phyloP scores from a whole-genome alignment of 352 stramenopile genomes.

The Phytophthora ohioensis region DNA sequence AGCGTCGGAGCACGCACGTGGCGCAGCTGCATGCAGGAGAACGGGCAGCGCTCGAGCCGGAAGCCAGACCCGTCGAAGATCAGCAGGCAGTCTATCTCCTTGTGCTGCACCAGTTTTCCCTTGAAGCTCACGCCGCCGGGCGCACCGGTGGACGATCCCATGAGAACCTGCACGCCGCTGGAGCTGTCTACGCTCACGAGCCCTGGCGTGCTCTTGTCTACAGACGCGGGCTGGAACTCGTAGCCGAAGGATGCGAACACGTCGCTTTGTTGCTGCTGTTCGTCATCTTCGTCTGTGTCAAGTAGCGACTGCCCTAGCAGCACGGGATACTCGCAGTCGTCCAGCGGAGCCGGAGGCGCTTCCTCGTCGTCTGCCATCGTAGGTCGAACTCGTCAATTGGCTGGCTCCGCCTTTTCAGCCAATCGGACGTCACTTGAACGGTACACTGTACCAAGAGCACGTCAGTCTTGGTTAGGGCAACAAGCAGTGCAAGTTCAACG shows the following conservation, averaged over 20 bases:
- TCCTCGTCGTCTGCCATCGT: slow-evolving; percentile 24
- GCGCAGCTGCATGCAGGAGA: slow-evolving; percentile 77
- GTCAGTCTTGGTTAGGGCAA: slow-evolving; percentile 35
- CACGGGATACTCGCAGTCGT: slow-evolving; percentile 69
- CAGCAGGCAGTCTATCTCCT: slow-evolving; percentile 84
- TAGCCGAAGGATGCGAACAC: slow-evolving; percentile 78
- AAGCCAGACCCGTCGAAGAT: slow-evolving; percentile 81
- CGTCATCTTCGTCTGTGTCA: slow-evolving; percentile 9
- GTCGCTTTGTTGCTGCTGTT: slow-evolving; percentile 30
- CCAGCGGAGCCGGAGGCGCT: slow-evolving; percentile 26
- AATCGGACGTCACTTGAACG: slow-evolving; percentile 25
- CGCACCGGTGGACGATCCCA: slow-evolving; percentile 60
- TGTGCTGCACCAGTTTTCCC: slow-evolving; percentile 79
- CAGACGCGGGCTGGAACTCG: slow-evolving; percentile 85
- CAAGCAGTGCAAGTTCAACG: slow-evolving; percentile 40
- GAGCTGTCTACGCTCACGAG: slow-evolving; percentile 77
- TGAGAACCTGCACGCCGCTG: slow-evolving; percentile 67
- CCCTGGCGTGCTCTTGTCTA: slow-evolving; percentile 69
- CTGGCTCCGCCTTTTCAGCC: slow-evolving; percentile 25
- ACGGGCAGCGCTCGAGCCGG: slow-evolving; percentile 71
- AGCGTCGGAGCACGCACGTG: slow-evolving; percentile 61
- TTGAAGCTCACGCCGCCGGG: slow-evolving; percentile 80
- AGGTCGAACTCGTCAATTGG: slow-evolving; percentile 17
- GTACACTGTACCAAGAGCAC: slow-evolving; percentile 45
- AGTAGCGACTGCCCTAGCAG: slow-evolving; percentile 58